Base-by-base conservation (phyloP, 495 filamentous ascomycete genomes). In the Clohesyomyces aquaticus region DNA sequence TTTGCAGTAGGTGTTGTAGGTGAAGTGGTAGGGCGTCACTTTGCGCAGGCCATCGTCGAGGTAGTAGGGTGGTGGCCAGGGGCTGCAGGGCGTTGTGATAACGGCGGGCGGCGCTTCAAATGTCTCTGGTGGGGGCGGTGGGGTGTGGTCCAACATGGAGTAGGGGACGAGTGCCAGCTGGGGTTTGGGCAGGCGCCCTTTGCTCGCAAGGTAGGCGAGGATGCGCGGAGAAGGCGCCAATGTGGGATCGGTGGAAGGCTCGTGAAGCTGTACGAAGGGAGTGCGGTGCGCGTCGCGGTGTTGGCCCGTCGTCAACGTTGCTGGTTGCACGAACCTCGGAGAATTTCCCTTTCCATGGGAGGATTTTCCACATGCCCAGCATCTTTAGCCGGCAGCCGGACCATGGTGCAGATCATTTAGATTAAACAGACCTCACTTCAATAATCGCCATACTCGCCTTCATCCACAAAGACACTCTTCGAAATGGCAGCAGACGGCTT, bases 1-100 rank as follows among this genome's bases (percentile, higher is more conserved):
- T 72, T 96, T 97, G 77, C 88, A 93, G 74, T 85, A 91, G 1
- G 92, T 96, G 69, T 96, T 96, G 76, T 96, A 98, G 1, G 94
- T 96, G 72, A 83, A 97, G 71, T 94, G 83, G 71, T 97, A 97
- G 4, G 93, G 93, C n/a, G 80, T 78, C 14, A 96, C 90, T 29
- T 90, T 85, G 35, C 93, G 85, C 41, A 96, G 75, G 10, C 88
- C 90, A 67, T 87, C 84, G 54, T 94, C 88, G 56, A 96, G 75
- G 66, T 86, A 89, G 73, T 96, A 96, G 10, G 82, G 85, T 64
- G 81, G 78, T 23, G 88, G 86, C 83, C 82, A 88, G 9, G 85
- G 82, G 65, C 88, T 85, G 66, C 79, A 82, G 19, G 88, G 86
- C 0, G 87, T 87, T 2, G 81, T 76, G 27, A 85, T 68, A 12